These are phyloP conservation scores for Auricularia heimuer DNA, from an alignment of 768 basidiomycete species.

Conservation along the genomic window DNA sequence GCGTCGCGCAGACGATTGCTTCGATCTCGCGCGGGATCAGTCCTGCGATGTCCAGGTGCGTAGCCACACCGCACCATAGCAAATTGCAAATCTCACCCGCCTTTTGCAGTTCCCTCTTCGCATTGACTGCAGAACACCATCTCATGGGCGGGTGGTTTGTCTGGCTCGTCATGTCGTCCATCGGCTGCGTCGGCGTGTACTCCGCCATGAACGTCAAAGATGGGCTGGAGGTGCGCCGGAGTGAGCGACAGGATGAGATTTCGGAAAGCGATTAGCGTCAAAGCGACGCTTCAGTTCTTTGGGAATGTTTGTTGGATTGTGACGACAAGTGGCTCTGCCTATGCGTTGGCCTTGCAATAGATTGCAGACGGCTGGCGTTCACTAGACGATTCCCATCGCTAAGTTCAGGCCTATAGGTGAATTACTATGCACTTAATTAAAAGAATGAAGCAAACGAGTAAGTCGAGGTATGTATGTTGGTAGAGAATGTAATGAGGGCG, in stretches of 20 bases:
- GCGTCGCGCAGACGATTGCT: conserved; percentile 24
- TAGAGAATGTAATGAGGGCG: too few relatives aligned
- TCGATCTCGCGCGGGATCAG: conserved; percentile 19
- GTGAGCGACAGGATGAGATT: neutral
- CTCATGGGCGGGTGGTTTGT: neutral
- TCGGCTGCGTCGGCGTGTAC: neutral
- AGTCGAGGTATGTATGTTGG: too few relatives aligned
- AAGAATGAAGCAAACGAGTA: too few relatives aligned
- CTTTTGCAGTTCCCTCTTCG: neutral
- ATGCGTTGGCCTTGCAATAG: neutral
- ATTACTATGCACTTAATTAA: too few relatives aligned
- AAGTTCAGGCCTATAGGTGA: too few relatives aligned
- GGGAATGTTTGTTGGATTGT: neutral
- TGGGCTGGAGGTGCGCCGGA: neutral
- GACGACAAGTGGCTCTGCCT: neutral
- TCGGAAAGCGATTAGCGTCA: neutral
- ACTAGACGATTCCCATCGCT: too few relatives aligned
- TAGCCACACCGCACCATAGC: neutral
- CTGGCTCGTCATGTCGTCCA: neutral
- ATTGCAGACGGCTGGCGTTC: neutral
- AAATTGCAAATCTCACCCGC: neutral
- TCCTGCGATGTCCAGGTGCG: conserved; percentile 18
- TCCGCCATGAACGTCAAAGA: neutral
- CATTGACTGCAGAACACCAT: neutral
- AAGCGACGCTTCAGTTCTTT: neutral